A percentile compares a stretch with the other conserved stretches of the same genome.
Conservation (phyloP, 1,284 basidiomycete species). For the Apiotrichum akiyoshidainum region DNA sequence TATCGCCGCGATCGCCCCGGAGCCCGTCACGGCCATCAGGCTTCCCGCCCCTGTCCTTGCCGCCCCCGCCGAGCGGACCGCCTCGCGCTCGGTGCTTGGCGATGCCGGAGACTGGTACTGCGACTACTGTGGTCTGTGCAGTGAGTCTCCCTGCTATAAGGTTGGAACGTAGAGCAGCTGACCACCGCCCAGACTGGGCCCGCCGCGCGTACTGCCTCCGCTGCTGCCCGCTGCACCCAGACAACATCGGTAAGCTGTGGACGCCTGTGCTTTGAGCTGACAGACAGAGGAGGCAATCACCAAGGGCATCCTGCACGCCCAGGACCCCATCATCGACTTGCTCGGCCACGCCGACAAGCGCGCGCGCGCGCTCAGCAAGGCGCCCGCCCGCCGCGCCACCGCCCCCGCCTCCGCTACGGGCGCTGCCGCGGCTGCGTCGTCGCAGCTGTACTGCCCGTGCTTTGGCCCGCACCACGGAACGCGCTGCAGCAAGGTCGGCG, state of each 20-base stretch:
- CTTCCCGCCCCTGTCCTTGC: not conserved
- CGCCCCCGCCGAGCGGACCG: not conserved
- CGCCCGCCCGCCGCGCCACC: not conserved
- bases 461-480: slow-evolving; percentile 21
- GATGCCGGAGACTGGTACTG: slow-evolving; percentile 21
- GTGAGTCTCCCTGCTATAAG: not conserved
- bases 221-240: slow-evolving; percentile 18
- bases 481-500: slow-evolving; percentile 6
- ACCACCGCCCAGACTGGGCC: slow-evolving; percentile 13
- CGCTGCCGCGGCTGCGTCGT: no score
- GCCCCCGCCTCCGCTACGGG: not conserved
- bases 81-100: slow-evolving; percentile 10
- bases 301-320: slow-evolving; percentile 11
- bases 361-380: slow-evolving; percentile 6
- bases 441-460: slow-evolving; percentile 9
- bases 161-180: not conserved
- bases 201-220: slow-evolving; percentile 15
- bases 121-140: slow-evolving; percentile 17
- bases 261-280: not conserved
- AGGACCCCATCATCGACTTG: slow-evolving; percentile 14
- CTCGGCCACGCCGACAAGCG: slow-evolving; percentile 8
- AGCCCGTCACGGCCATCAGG: not conserved
- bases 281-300: slow-evolving; percentile 13
- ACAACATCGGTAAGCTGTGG: slow-evolving; percentile 13
- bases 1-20: no score